A percentile compares a stretch with the other conserved stretches of the same genome.
Evolutionary conservation across 257 asterid genomes (phyloP).

Genomic region (Penstemon eatonii): DNA sequence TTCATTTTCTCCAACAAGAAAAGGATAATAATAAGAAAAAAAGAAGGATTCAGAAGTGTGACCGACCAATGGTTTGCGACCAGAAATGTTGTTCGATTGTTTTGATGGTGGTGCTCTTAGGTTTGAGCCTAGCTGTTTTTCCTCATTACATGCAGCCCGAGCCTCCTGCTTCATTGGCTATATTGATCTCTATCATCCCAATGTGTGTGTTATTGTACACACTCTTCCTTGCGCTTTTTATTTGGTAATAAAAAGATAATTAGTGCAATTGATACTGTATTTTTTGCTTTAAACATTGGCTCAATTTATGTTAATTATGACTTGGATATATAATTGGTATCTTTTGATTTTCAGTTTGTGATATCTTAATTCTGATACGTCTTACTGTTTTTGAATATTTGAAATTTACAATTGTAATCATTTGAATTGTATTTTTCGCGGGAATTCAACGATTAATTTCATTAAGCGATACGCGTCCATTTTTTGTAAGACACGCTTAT

Average conservation of each 20-base stretch:
- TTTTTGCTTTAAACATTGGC: too few relatives aligned
- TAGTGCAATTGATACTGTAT: too few relatives aligned
- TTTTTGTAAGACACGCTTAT: too few relatives aligned
- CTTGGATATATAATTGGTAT: too few relatives aligned
- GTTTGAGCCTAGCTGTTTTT: not conserved
- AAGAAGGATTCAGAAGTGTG: not conserved
- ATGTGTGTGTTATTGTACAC: not conserved
- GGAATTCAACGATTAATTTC: too few relatives aligned
- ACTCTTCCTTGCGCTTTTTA: not conserved
- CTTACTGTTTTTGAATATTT: too few relatives aligned
- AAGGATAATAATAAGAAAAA: not conserved
- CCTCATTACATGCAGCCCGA: constrained; percentile 5
- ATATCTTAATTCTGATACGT: too few relatives aligned
- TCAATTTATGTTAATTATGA: too few relatives aligned
- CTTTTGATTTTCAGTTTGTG: too few relatives aligned
- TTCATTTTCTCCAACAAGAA: not conserved
- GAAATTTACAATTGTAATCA: too few relatives aligned
- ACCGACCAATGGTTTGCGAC: not conserved
- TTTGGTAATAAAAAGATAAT: not conserved
- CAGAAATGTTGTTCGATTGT: not conserved
- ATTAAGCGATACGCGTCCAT: too few relatives aligned
- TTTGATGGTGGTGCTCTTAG: not conserved
- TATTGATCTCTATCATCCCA: not conserved
- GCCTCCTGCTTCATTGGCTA: not conserved
- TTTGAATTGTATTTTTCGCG: too few relatives aligned